phyloP scores from a whole-genome alignment of 257 asterid species.

The Solanum commersonii region DNA sequence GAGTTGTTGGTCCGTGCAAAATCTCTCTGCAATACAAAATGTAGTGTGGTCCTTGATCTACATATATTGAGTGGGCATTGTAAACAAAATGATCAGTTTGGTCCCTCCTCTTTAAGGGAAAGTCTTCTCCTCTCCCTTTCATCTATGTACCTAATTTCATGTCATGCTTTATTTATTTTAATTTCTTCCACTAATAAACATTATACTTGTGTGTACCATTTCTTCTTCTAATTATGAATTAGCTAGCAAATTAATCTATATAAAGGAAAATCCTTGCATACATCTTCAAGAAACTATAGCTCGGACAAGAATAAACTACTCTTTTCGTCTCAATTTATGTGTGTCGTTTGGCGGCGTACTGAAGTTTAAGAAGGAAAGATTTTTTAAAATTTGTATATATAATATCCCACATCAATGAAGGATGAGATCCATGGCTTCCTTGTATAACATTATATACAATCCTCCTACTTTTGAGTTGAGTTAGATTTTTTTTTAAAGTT shows the following conservation, averaged over 20 bases:
- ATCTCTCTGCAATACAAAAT: constrained; percentile 1
- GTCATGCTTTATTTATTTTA: neutral
- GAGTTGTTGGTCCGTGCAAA: neutral
- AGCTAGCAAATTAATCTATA: neutral
- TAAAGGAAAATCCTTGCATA: neutral
- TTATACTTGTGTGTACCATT: neutral
- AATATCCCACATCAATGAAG: neutral
- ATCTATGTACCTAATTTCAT: neutral
- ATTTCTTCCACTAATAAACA: neutral
- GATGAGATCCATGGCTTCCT: neutral
- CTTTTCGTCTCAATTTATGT: neutral
- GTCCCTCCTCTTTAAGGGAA: constrained; percentile 15
- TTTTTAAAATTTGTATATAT: neutral
- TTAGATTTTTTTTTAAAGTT: neutral
- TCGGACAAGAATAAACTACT: neutral
- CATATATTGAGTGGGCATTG: constrained; percentile 1
- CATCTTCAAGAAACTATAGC: neutral
- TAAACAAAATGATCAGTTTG: constrained; percentile 10
- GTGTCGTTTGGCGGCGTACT: neutral
- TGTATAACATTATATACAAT: neutral
- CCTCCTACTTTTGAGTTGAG: neutral
- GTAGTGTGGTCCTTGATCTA: constrained; percentile 19
- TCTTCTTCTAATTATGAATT: neutral
- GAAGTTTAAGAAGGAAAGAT: neutral
- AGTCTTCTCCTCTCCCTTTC: neutral